phyloP scores from a whole-genome alignment of 371 early-diverging fungal species.

The Fennellomyces sp. region DNA sequence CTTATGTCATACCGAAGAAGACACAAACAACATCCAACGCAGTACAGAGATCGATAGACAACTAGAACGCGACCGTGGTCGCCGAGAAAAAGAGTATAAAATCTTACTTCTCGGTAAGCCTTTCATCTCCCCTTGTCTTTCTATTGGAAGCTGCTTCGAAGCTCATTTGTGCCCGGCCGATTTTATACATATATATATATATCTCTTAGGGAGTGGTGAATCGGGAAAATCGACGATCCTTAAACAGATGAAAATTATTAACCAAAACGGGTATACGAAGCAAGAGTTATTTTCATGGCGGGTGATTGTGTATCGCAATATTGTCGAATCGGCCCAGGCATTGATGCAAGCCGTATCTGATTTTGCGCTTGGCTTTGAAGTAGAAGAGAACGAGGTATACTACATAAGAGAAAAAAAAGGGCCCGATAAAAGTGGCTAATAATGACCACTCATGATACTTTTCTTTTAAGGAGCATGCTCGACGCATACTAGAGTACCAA shows the following conservation, averaged over 20 bases:
- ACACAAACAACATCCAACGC: constrained; percentile 45
- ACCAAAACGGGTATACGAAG: constrained; percentile 81
- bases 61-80: constrained; percentile 60
- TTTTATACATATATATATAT: not conserved
- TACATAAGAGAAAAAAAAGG: constrained; percentile 3
- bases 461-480: constrained; percentile 25
- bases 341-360: constrained; percentile 61
- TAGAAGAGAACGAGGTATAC: constrained; percentile 43
- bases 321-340: constrained; percentile 68
- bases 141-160: not conserved
- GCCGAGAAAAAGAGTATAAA: constrained; percentile 64
- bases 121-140: not conserved
- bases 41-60: constrained; percentile 63
- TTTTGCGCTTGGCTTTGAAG: constrained; percentile 48
- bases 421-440: not conserved
- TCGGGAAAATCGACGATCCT: constrained; percentile 88
- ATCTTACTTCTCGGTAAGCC: constrained; percentile 63
- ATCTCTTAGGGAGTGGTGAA: constrained; percentile 74
- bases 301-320: constrained; percentile 74
- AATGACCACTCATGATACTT: not conserved
- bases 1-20: constrained; percentile 61
- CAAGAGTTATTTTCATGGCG: constrained; percentile 74
- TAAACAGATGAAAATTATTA: constrained; percentile 91
- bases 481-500: constrained; percentile 44
- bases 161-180: not conserved